These are phyloP conservation scores for Phoma herbarum DNA, from an alignment of 2,329 filamentous ascomycete genomes.

Conservation along the genomic window DNA sequence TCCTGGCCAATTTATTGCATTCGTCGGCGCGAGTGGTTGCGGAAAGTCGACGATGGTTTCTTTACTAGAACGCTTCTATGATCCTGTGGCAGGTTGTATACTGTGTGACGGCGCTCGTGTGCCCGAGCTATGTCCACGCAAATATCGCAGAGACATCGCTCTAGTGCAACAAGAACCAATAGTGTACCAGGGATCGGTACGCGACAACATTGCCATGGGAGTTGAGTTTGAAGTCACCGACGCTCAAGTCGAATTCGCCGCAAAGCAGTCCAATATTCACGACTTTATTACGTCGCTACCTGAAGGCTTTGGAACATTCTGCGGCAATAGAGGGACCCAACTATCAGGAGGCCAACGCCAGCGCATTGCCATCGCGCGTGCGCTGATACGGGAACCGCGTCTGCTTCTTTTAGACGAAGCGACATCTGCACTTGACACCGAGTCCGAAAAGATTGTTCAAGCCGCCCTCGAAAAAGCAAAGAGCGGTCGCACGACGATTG, in stretches of 20 bases:
- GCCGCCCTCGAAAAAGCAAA: constrained; percentile 82
- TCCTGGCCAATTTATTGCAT: constrained; percentile 78
- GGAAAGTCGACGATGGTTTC: constrained; percentile 95
- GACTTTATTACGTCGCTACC: constrained; percentile 45
- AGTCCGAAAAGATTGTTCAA: constrained; percentile 77
- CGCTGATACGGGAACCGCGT: constrained; percentile 88
- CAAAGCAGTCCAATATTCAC: constrained; percentile 50
- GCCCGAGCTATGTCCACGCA: constrained; percentile 75
- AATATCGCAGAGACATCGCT: constrained; percentile 83
- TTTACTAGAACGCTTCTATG: constrained; percentile 92
- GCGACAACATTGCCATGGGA: constrained; percentile 54
- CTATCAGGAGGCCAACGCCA: constrained; percentile 86
- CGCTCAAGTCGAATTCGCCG: constrained; percentile 76
- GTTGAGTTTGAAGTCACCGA: constrained; percentile 74
- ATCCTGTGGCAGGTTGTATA: constrained; percentile 80
- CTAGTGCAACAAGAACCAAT: constrained; percentile 96
- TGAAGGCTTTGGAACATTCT: constrained; percentile 63
- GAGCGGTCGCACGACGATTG: constrained; percentile 88
- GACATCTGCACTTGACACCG: constrained; percentile 48
- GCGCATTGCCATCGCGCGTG: constrained; percentile 90
- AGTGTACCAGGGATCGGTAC: constrained; percentile 59
- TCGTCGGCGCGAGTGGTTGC: constrained; percentile 91
- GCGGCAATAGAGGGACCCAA: constrained; percentile 47
- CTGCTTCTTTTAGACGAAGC: constrained; percentile 65
- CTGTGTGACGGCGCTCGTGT: constrained; percentile 84